phyloP scores from a whole-genome alignment of 2,329 filamentous ascomycete genomes.

The Cordyceps sp. region DNA sequence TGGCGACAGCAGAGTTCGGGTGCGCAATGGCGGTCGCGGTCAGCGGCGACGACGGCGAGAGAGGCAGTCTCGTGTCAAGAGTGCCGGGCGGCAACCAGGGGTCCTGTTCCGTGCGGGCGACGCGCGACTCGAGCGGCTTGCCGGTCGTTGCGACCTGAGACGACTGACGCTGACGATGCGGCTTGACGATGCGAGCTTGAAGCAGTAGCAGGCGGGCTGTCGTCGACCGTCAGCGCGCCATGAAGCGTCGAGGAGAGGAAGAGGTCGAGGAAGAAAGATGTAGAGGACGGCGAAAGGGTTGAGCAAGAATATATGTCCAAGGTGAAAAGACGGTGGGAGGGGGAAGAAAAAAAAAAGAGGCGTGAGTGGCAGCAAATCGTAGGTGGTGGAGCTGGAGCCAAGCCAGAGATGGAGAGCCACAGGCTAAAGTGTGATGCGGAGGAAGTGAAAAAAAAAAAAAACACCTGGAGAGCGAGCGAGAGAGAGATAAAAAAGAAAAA shows the following conservation, averaged over 20 bases:
- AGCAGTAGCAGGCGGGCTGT: too few relatives aligned
- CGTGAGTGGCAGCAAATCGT: too few relatives aligned
- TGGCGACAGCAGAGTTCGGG: background rate
- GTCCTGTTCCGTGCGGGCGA: too few relatives aligned
- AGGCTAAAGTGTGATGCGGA: background rate
- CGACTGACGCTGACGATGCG: too few relatives aligned
- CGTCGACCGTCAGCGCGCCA: too few relatives aligned
- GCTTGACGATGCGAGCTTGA: too few relatives aligned
- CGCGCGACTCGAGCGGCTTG: too few relatives aligned
- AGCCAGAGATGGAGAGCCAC: too few relatives aligned
- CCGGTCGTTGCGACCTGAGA: too few relatives aligned
- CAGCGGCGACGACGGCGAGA: background rate
- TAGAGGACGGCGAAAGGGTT: background rate
- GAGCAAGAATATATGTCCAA: background rate
- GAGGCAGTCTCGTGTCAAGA: too few relatives aligned
- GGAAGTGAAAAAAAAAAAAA: background rate
- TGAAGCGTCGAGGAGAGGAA: background rate
- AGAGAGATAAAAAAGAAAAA: background rate
- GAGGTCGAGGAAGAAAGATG: background rate
- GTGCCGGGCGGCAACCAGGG: background rate
- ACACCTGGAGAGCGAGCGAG: background rate
- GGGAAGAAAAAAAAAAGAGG: background rate
- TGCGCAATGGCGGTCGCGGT: too few relatives aligned
- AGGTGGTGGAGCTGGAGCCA: too few relatives aligned
- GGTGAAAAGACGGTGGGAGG: background rate